Percentiles rank a stretch among this genome's conserved stretches.
phyloP scores from a whole-genome alignment of 805 yeast species.

The Hanseniaspora osmophila region DNA sequence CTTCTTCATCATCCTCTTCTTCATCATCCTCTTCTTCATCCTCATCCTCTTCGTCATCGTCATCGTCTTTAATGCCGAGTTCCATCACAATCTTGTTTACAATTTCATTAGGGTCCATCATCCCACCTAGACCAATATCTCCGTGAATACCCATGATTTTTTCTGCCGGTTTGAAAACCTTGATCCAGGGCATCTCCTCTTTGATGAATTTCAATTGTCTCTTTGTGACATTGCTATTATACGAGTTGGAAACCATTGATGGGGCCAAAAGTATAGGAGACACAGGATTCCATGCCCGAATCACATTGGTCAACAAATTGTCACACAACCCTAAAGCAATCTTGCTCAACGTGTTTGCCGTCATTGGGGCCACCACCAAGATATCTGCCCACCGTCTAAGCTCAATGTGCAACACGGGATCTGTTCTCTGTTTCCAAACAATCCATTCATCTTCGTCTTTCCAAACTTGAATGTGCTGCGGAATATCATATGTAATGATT shows the following conservation, averaged over 20 bases:
- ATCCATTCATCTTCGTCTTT: constrained; percentile 90
- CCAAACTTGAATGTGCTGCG: constrained; percentile 75
- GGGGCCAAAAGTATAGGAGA: constrained; percentile 87
- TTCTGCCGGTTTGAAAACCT: constrained; percentile 85
- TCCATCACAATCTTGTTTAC: constrained; percentile 72
- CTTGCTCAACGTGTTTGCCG: constrained; percentile 83
- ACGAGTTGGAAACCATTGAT: constrained; percentile 87
- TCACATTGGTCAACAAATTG: constrained; percentile 75
- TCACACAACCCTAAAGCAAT: constrained; percentile 86
- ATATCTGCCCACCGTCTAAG: constrained; percentile 78
- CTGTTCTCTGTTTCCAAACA: constrained; percentile 68
- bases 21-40: constrained; percentile 30
- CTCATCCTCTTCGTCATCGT: constrained; percentile 35
- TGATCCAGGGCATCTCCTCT: constrained; percentile 92
- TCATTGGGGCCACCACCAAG: constrained; percentile 58
- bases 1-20: constrained; percentile 27
- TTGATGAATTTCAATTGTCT: constrained; percentile 61
- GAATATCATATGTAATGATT: constrained; percentile 22
- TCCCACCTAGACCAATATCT: constrained; percentile 98
- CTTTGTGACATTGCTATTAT: constrained; percentile 77
- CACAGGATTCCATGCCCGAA: constrained; percentile 90
- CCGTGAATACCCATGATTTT: constrained; percentile 88
- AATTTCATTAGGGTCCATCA: constrained; percentile 95
- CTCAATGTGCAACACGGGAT: constrained; percentile 91
- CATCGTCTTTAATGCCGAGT: constrained; percentile 48